Evolutionary conservation across 805 yeast genomes (phyloP), one percentile per base, ranked within the genome.

Genomic region (Metschnikowia lochheadii): DNA sequence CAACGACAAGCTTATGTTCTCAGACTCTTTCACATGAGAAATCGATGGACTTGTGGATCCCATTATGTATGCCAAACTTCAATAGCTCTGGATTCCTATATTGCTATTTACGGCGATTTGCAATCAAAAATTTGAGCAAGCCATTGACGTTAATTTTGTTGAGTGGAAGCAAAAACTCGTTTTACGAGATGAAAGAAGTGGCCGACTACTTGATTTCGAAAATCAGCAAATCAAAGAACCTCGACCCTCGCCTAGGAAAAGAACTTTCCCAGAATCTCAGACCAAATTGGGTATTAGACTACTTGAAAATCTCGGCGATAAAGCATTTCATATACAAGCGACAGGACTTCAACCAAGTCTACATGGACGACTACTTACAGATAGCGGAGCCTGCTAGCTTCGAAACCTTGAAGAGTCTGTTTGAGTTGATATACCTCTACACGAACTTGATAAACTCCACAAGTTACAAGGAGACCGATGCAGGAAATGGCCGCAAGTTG

Each of bases 41-140:
- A 56, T 62, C 74, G 50, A 87, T 87, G 57, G 97, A 91, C 61
- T 80, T 89, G 51, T 94, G 98, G 98, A 80, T 88, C 11, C 99
- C 99, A 0, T 75, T 92, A 0, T 92, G 99, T 66, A 75, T 92
- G 64, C 96, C 98, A 0, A 82, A 87, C 57, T 92, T 92, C 72
- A 92, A 94, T 62, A 71, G 89, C 1, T 83, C 83, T 55, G 99
- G 99, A 8, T 94, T 91, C 60, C 68, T 92, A 5, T 87, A 94
- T 62, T 83, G 89, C 11, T 89, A 86, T 60, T 86, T 90, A 40
- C 83, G 82, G 50, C 60, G 55, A 26, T 60, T 70, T 34, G 54
- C 57, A 18, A 47, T 70, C 34, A 35, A 50, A 50, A 13, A 57
- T 55, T 26, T 47, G 44, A 32, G 46, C 35, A 20, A 36, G 53